Base-by-base conservation (phyloP, 352 stramenopile genomes). In the Phytophthora vignae region DNA sequence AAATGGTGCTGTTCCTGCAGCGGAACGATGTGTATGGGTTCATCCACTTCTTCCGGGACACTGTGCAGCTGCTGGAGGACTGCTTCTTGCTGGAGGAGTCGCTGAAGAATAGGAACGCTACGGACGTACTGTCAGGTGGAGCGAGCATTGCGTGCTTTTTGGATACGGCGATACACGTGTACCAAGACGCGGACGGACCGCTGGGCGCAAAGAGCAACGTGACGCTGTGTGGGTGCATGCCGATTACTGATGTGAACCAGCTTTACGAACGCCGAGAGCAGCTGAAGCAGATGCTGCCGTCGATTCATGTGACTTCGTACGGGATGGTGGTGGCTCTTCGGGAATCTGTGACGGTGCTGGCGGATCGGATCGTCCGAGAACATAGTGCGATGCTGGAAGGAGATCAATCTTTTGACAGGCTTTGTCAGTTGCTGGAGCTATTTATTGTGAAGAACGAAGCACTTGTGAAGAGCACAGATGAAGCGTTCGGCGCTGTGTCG, bases 21-120 rank as follows among this genome's bases (percentile, higher is more conserved):
- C 64, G 72, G 44, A 84, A 79, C 54, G 84, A 92, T 56, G 62
- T 83, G 4, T 79, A 90, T 49, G 81, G 71, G 17, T 91, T 91
- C 38, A 31, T 87, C n/a, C 86, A 93, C 55, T 86, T 91, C 67
- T 88, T 91, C 44, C 74, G 75, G 6, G 84, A 91, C 56, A 84
- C 78, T 21, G 74, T 91, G 44, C 68, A 75, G 25, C 56, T 89
- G 27, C 55, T 91, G 5, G 76, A 89, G 56, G 86, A 93, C 55
- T 82, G 80, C 9, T 83, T 86, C 42, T 67, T 89, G 31, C 42
- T 92, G 15, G 81, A 91, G 69, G 81, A 87, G 22, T 78, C 69
- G 6, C 49, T 90, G 6, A 79, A 73, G 38, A 65, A 69, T 14
- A 71, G 75, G 65, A 63, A 85, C 11, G 48, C 21, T 17, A 75